phyloP scores from a whole-genome alignment of 2,329 filamentous ascomycete species.

The Colletotrichum sp. region DNA sequence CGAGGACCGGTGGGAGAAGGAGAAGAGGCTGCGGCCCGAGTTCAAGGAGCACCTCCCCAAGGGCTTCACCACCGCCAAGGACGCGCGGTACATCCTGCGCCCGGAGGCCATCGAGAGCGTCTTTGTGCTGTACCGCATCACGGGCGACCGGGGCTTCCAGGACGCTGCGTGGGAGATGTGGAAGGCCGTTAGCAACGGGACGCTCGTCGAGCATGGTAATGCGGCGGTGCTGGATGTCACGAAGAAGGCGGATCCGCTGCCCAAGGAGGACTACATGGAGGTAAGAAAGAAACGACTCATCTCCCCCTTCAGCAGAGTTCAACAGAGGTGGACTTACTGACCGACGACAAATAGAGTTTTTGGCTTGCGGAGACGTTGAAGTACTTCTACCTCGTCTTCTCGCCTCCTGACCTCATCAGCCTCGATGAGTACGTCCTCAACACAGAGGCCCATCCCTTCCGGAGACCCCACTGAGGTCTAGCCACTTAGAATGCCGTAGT shows the following conservation, averaged over 20 bases:
- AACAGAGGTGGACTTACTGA: not conserved
- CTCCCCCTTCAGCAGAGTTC: fast-evolving
- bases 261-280: constrained; percentile 46
- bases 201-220: constrained; percentile 51
- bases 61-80: constrained; percentile 67
- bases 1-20: constrained; percentile 19
- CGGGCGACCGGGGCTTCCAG: constrained; percentile 50
- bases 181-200: constrained; percentile 49
- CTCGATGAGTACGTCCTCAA: constrained; percentile 72
- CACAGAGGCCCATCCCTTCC: constrained; percentile 56
- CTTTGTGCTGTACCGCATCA: constrained; percentile 60
- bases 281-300: constrained; percentile 15
- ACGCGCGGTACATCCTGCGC: constrained; percentile 56
- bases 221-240: constrained; percentile 57
- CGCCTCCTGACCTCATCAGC: constrained; percentile 64
- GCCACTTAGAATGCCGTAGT: not conserved
- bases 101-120: constrained; percentile 59
- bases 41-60: constrained; percentile 38
- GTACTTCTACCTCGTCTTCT: constrained; percentile 77
- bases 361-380: constrained; percentile 79
- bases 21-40: constrained; percentile 32
- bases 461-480: not conserved
- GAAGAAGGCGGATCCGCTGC: constrained; percentile 45
- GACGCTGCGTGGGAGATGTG: constrained; percentile 62
- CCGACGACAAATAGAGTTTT: constrained; percentile 56